Evolutionary conservation across 2,329 filamentous ascomycete genomes (phyloP), one percentile per base, ranked within the genome.

Genomic region (Mollisia scopiformis): DNA sequence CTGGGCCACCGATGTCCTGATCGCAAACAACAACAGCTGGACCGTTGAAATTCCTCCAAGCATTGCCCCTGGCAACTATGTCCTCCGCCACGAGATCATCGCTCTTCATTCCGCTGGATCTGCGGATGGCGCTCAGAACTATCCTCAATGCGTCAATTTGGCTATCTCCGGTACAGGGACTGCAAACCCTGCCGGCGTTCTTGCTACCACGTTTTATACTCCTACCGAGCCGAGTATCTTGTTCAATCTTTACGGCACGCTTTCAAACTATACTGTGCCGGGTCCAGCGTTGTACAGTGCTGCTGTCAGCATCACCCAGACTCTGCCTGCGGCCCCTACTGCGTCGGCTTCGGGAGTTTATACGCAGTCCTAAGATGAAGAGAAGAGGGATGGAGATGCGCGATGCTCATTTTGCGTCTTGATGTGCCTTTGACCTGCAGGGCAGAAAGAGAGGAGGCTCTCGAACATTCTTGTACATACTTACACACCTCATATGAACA

Each of bases 81-180:
- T 51, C 13, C 67, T 85, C 16, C 76, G 83, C 2, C 82, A 84
- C 64, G 83, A 72, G 57, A 73, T 71, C 31, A 72, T 72, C 33
- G 70, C 66, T 25, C 62, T 72, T 1, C 72, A 74, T 43, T 55
- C 61, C 16, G 69, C 72, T 4, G 60, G 61, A 3, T 55, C 60
- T 25, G 28, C 77, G 76, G 57, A 79, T 81, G 62, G 83, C 78
- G 39, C 74, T 76, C 64, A 82, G 81, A 74, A 76, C 75, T 70
- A 84, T 80, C 70, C 81, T 75, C 37, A 81, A 70, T 85, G 82
- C 68, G 68, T 82, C 57, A 82, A 81, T 67, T 72, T 84, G 28
- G 73, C 78, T 52, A 75, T 84, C 53, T 75, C 69, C n/a, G 78
- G 81, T 28, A 72, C 73, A 11, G 80, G 80, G 7, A 74, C 75